Evolutionary conservation across 1,284 basidiomycete genomes (phyloP), one percentile per base, ranked within the genome.

Genomic region (Tylopilus sp.): DNA sequence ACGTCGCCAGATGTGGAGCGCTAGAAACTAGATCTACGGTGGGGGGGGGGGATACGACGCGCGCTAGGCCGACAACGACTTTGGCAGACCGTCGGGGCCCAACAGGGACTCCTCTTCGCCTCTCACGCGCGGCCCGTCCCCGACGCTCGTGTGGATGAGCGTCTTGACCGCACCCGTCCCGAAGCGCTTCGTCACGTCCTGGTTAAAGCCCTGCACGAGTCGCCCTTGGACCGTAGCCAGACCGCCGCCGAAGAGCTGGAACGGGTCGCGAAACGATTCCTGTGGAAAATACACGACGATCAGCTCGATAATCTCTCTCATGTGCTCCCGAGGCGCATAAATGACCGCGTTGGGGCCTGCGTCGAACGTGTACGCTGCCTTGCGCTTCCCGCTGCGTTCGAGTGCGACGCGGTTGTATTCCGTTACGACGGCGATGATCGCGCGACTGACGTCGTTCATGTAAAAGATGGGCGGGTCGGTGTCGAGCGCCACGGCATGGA

Each of bases 261-360:
- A 88, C 2, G 83, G 81, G 67, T 94, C 89, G 63, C 84, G 79
- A 72, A 92, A 92, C 4, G 74, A 68, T 12, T 82, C 72, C 56
- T 91, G 89, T 0, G 93, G 92, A 79, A 97, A 97, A 71, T 86
- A 96, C 49, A 76, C 72, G 48, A 86, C 71, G 58, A 97, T 78
- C 54, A 92, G 69, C 59, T 82, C 75, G 35, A 93, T 73, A 57
- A 97, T 86, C 69, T 85, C 80, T 55, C 80, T 79, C 64, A 95
- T 75, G 71, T 94, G 82, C 59, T 81, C 76, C 65, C 88, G 78
- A 18, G 82, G 81, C 0, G 93, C 82, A 71, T 99, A 99, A 61
- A 99, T 93, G 60, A 99, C 97, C 1, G 96, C 96, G 71, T 99
- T 99, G 29, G 97, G 97, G 33, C 96, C 96, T 0, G 96, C 97